Evolutionary conservation across 75 land plant genomes (phyloP), one percentile per base, ranked within the genome.

Genomic region (Pinus tabuliformis): DNA sequence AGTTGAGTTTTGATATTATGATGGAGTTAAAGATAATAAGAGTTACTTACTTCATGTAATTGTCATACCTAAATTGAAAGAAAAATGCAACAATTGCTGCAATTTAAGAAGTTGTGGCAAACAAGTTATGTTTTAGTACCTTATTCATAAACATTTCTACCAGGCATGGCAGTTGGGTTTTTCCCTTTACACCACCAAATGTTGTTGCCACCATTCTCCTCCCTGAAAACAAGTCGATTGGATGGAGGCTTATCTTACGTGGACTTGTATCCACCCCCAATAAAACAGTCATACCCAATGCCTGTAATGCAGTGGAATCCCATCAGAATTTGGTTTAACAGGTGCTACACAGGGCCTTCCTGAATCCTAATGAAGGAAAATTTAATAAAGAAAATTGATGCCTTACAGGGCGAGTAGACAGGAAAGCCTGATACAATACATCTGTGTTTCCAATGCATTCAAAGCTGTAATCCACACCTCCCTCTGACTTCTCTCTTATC

Each of bases 401-500:
- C 22, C n/a, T 45, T 83, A 91, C 97, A 61, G 84, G 87, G 56
- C 84, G 87, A 4, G 90, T 81, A 24, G 90, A 84, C 75, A 88
- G 73, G 57, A 94, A 88, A 36, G 95, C 92, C 56, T 87, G 83
- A 2, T 89, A 81, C 15, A 94, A 82, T 3, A 90, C 83, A 21
- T 88, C 81, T 49, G 85, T 58, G 52, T 86, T 83, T n/a, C 97
- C 97, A 0, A 84, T 76, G 73, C 95, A 94, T 64, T 94, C 97
- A 76, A 94, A 92, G 75, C 91, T 88, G 81, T 83, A 92, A 57
- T 94, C 91, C 59, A 94, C 95, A 3, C 97, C 97, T 22, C 93
- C 95, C 18, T 82, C 83, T 11, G 84, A 80, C 87, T 91, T 80
- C 33, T 86, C 93, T 58, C 68, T 78, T 17, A 95, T 91, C 45